These are phyloP conservation scores for Eucalyptus lansdowneana DNA, from an alignment of 345 rosid species.

Conservation along the genomic window DNA sequence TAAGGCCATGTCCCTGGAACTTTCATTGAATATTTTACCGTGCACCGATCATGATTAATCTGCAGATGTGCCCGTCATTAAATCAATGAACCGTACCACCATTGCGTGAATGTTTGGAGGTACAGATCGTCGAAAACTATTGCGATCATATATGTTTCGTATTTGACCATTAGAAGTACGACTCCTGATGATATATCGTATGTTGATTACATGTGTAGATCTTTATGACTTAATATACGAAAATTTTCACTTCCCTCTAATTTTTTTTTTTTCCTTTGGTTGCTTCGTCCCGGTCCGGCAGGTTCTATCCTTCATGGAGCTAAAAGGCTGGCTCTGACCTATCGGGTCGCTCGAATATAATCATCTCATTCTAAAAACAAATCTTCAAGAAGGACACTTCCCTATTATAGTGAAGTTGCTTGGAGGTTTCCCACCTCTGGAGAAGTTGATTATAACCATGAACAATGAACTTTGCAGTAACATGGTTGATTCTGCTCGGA, in stretches of 20 bases:
- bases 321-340: neutral
- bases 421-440: neutral
- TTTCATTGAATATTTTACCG: neutral
- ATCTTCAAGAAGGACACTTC: neutral
- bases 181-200: rapidly evolving
- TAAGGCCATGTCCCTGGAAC: neutral
- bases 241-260: neutral
- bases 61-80: neutral
- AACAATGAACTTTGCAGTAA: neutral
- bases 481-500: neutral
- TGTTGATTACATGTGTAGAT: neutral
- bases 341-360: too few relatives aligned
- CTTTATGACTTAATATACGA: too few relatives aligned
- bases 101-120: neutral
- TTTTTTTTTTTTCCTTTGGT: too few relatives aligned
- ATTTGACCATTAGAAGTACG: too few relatives aligned
- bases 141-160: neutral
- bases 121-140: neutral
- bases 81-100: neutral
- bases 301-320: too few relatives aligned
- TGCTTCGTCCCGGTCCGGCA: too few relatives aligned
- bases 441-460: neutral
- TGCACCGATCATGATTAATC: neutral
- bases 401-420: neutral
- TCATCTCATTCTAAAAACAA: neutral